phyloP scores from a whole-genome alignment of 352 stramenopile genomes.

The Albugo laibachii region DNA sequence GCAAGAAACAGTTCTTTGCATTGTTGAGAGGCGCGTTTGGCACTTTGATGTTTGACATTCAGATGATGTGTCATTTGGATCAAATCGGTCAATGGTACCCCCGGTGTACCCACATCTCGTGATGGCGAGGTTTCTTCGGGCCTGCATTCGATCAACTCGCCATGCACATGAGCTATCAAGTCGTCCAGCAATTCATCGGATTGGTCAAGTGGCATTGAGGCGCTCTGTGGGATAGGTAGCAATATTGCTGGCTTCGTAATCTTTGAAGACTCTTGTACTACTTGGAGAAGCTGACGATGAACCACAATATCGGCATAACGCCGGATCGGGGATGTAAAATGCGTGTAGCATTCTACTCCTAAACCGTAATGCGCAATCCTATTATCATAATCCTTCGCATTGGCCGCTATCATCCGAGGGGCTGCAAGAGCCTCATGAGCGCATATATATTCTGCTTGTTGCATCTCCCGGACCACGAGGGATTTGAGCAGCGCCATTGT shows the following conservation, averaged over 20 bases:
- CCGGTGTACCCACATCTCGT: constrained; percentile 9
- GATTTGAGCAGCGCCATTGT: constrained; percentile 83
- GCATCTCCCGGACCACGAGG: constrained; percentile 86
- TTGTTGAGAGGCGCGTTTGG: constrained; percentile 72
- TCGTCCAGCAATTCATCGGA: constrained; percentile 45
- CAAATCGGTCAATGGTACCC: constrained; percentile 14
- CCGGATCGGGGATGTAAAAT: constrained; percentile 84
- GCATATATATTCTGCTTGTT: constrained; percentile 86
- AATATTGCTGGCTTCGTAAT: not conserved
- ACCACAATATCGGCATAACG: constrained; percentile 83
- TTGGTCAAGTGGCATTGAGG: constrained; percentile 10
- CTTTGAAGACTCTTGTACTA: constrained; percentile 12
- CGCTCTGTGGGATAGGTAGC: constrained; percentile 8
- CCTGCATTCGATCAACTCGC: constrained; percentile 16
- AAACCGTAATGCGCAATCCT: constrained; percentile 75
- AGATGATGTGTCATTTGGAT: constrained; percentile 66
- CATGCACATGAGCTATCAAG: constrained; percentile 39
- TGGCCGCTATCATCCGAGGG: constrained; percentile 24
- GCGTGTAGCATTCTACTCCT: constrained; percentile 78
- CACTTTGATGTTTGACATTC: constrained; percentile 80
- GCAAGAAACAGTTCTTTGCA: constrained; percentile 85
- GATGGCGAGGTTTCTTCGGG: constrained; percentile 13
- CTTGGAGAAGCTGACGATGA: constrained; percentile 71
- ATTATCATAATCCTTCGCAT: constrained; percentile 1
- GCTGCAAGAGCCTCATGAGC: constrained; percentile 29